Conservation (phyloP, 2,329 filamentous ascomycete genomes). For the Fusarium chlamydosporum region DNA sequence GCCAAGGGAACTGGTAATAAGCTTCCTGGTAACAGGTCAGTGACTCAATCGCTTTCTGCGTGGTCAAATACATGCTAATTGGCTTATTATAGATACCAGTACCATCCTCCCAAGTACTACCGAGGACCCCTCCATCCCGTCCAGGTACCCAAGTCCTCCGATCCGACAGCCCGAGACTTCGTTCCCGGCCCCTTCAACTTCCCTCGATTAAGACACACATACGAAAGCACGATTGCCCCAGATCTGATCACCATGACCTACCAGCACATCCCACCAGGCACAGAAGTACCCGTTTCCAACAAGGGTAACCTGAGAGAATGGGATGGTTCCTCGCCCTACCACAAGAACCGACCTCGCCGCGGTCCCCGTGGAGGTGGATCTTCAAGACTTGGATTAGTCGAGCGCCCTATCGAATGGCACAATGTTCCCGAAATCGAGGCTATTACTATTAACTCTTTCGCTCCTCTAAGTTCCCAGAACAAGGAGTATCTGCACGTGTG, state of each 20-base stretch:
- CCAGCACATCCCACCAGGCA: constrained; percentile 85
- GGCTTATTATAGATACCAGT: constrained; percentile 82
- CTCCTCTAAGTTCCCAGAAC: constrained; percentile 78
- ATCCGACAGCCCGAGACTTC: constrained; percentile 89
- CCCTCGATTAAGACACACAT: constrained; percentile 90
- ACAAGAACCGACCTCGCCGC: constrained; percentile 88
- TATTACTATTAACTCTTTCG: constrained; percentile 83
- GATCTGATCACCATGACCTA: constrained; percentile 93
- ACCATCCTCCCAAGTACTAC: constrained; percentile 93
- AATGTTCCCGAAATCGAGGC: constrained; percentile 87
- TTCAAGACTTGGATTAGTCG: constrained; percentile 77
- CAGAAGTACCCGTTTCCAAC: constrained; percentile 61
- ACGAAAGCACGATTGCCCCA: constrained; percentile 84
- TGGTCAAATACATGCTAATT: constrained; percentile 21
- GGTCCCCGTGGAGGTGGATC: constrained; percentile 80
- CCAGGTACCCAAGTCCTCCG: constrained; percentile 87
- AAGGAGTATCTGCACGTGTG: constrained; percentile 84
- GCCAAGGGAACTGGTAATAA: constrained; percentile 54
- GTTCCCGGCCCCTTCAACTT: constrained; percentile 91
- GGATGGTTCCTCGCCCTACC: constrained; percentile 93
- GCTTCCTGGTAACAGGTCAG: constrained; percentile 65
- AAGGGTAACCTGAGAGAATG: constrained; percentile 82
- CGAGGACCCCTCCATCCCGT: constrained; percentile 94
- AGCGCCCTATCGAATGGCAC: constrained; percentile 81
- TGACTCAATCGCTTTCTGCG: constrained; percentile 6